Conservation (phyloP, 495 filamentous ascomycete species). For the Aspergillus ellipticus region DNA sequence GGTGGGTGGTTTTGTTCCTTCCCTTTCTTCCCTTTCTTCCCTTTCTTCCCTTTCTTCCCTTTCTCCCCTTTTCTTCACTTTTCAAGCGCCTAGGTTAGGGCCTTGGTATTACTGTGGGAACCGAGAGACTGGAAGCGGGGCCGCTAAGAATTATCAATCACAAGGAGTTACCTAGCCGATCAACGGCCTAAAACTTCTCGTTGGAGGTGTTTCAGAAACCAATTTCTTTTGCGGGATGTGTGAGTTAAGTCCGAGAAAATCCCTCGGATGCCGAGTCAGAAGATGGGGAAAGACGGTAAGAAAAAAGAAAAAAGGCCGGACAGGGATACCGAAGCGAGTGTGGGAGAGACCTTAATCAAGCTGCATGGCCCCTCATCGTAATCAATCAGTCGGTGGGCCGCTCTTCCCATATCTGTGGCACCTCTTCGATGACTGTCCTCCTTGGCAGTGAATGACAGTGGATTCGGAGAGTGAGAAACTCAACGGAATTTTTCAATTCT, state of each 20-base stretch:
- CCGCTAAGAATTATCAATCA: conserved; percentile 15
- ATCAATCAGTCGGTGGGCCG: conserved; percentile 12
- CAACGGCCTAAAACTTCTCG: not conserved
- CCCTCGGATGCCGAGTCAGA: conserved; percentile 4
- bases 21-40: too few species aligned
- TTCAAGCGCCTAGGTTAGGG: not conserved
- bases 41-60: too few species aligned
- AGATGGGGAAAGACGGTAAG: not conserved
- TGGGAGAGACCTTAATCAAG: not conserved
- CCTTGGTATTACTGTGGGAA: conserved; percentile 13
- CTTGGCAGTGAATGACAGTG: not conserved
- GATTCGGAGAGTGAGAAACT: not conserved
- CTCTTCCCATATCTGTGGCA: not conserved
- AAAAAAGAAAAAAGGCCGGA: not conserved
- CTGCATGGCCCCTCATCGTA: not conserved
- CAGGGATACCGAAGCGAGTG: not conserved
- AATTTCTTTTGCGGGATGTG: not conserved
- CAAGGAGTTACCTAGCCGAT: conserved; percentile 11
- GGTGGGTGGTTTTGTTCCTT: too few species aligned
- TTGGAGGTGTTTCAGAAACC: not conserved
- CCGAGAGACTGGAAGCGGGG: not conserved
- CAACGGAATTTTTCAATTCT: too few species aligned
- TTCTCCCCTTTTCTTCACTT: not conserved
- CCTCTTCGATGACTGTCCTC: not conserved
- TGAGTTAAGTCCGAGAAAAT: not conserved